Conservation (phyloP, 768 basidiomycete genomes). For the Pisolithus microcarpus region DNA sequence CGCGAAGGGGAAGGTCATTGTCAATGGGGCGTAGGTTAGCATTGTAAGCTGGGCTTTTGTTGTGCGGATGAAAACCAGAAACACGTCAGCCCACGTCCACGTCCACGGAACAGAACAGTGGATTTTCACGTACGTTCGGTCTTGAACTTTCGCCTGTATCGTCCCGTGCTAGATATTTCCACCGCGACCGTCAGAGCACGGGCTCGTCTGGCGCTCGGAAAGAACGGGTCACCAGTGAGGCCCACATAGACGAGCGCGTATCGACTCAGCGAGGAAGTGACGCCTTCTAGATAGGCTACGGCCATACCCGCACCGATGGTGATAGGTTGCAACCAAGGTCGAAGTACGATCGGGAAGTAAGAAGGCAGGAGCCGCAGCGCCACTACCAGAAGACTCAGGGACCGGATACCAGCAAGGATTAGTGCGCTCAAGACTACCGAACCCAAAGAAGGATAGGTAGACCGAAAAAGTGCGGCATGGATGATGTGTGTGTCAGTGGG, state of each 20-base stretch:
- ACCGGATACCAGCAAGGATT: slow-evolving; percentile 63
- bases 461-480: slow-evolving; percentile 69
- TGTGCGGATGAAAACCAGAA: neutral
- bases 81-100: neutral
- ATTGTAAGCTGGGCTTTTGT: slow-evolving; percentile 55
- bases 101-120: neutral
- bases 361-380: slow-evolving; percentile 49
- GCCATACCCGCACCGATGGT: slow-evolving; percentile 30
- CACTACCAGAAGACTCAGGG: slow-evolving; percentile 44
- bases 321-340: slow-evolving; percentile 37
- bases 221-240: slow-evolving; percentile 67
- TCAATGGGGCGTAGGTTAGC: slow-evolving; percentile 65
- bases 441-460: slow-evolving; percentile 77
- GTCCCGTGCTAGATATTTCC: slow-evolving; percentile 37
- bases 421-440: slow-evolving; percentile 71
- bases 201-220: slow-evolving; percentile 48
- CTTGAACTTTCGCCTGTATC: slow-evolving; percentile 42
- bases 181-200: slow-evolving; percentile 50
- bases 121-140: slow-evolving; percentile 46
- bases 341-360: slow-evolving; percentile 40
- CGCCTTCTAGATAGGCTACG: slow-evolving; percentile 37
- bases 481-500: slow-evolving; percentile 63
- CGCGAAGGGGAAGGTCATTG: slow-evolving; percentile 75
- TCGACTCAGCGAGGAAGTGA: slow-evolving; percentile 48
- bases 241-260: slow-evolving; percentile 71